A percentile compares a stretch with the other conserved stretches of the same genome.
phyloP scores from a whole-genome alignment of 805 yeast genomes.

The Nadsonia fulvescens region DNA sequence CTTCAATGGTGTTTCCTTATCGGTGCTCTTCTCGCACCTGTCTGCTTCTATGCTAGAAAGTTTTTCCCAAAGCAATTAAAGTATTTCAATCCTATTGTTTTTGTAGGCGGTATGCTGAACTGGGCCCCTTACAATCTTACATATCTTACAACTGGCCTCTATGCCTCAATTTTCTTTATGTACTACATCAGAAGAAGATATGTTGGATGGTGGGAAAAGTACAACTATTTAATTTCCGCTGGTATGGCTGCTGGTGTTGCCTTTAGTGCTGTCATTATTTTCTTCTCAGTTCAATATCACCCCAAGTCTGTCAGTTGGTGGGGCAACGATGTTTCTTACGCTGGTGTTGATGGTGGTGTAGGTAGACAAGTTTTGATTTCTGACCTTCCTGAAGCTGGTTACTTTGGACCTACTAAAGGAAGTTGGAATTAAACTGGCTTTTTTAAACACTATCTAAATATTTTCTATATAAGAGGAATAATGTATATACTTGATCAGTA shows the following conservation, averaged over 20 bases:
- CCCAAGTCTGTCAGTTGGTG: conserved; percentile 25
- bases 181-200: conserved; percentile 25
- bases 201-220: conserved; percentile 34
- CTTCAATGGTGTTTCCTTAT: conserved; percentile 29
- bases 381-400: conserved; percentile 12
- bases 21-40: conserved; percentile 19
- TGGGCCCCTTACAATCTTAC: conserved; percentile 28
- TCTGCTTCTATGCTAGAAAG: conserved; percentile 12
- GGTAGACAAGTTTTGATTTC: conserved; percentile 2
- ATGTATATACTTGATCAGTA: no score
- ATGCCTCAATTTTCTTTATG: conserved; percentile 26
- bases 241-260: conserved; percentile 33
- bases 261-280: conserved; percentile 26
- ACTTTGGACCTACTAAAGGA: conserved; percentile 18
- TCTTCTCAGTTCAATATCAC: conserved; percentile 24
- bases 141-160: conserved; percentile 24
- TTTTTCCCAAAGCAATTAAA: conserved; percentile 7
- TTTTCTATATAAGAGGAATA: no score
- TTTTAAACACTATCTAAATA: no score
- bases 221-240: conserved; percentile 30
- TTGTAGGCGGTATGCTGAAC: conserved; percentile 27
- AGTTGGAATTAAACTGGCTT: conserved; percentile 9
- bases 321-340: conserved; percentile 23
- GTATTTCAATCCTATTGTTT: conserved; percentile 27
- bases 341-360: conserved; percentile 3